Evolutionary conservation across 2,329 filamentous ascomycete genomes (phyloP), one percentile per base, ranked within the genome.

Genomic region (Cytospora leucostoma): DNA sequence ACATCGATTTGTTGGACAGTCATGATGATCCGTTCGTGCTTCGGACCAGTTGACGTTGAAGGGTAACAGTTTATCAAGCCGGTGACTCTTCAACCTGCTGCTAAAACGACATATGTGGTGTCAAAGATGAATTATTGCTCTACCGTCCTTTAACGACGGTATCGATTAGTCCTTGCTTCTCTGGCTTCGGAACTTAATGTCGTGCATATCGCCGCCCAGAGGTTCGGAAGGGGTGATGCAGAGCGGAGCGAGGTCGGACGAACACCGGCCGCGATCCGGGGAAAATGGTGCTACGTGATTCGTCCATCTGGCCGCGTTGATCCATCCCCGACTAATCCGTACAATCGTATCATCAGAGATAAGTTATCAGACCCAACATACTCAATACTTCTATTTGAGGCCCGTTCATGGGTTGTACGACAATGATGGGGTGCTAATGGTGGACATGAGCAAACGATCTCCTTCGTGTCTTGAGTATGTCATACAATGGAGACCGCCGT

Each of bases 401-500:
- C 27, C 27, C 27, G 4, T 27, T 27, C 27, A 27, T 27, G 27
- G 2, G 4, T 27, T 4, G 27, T 27, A 27, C 27, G 27, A 27
- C 27, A 27, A 27, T 27, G 27, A 27, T 27, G 27, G 27, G 27
- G 27, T 4, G 27, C 27, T 27, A 27, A 27, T 27, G 27, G 27
- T 27, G 27, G 27, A 27, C 27, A 27, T 27, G 27, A 27, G 27
- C 27, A 27, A 27, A 27, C 27, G 27, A 27, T 27, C 27, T 27
- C 27, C 27, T 27, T 27, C 27, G 27, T 2, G 27, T 27, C 27
- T 27, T 27, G 4, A 27, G 7, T 32, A 62, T 64, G 63, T 44
- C 63, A 21, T 56, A 65, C 59, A 59, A 44, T 17, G 15, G 32
- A 21, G 35, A 3, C 47, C 53, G 47, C 57, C 62, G 51, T 52